Base-by-base conservation (phyloP, 2,329 filamentous ascomycete genomes). In the Zasmidium citrigriseum region DNA sequence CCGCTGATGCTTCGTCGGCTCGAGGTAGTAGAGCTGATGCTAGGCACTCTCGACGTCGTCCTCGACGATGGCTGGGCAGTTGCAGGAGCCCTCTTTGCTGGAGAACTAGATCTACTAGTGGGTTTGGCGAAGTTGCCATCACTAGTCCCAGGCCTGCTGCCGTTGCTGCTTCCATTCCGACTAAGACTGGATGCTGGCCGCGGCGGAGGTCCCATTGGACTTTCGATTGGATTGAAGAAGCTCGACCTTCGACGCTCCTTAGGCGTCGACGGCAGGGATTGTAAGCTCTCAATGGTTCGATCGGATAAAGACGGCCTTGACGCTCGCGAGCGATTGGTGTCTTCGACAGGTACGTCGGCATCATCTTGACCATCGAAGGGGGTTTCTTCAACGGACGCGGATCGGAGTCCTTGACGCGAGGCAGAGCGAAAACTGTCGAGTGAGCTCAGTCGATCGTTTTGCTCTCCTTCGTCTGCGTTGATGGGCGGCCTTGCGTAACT, bases 271-370 rank as follows among this genome's bases (percentile, higher is more conserved):
- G 92, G 90, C 25, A 96, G 78, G 48, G 86, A 84, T 2, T 91
- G 83, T 4, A 97, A 78, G 0, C 91, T 96, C 72, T 96, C 91
- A 45, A 96, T 87, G 0, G 93, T 96, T 58, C 93, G 82, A 67
- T 97, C 93, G 0, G 89, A 86, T 3, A 97, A 79, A 0, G 90
- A 93, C 14, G 77, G 78, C 12, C 79, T 70, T 5, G 72, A 70
- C 3, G 76, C 24, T 44, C 27, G 29, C 14, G 48, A 53, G 0
- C 57, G 52, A 57, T 68, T 63, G 65, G 21, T 47, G 47, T 62
- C 59, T 24, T 55, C 22, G 7, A 52, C 34, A 41, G 55, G 41
- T 2, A 62, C 24, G 3, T 57, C 62, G 58, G 62, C 57, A 44
- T 58, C 57, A n/a, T 66, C 57, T 29, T 48, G 54, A 34, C 57